Percentiles rank a stretch among this genome's conserved stretches.
Evolutionary conservation across 140 eudicot genomes (phyloP).

Genomic region (Anethum foeniculum): DNA sequence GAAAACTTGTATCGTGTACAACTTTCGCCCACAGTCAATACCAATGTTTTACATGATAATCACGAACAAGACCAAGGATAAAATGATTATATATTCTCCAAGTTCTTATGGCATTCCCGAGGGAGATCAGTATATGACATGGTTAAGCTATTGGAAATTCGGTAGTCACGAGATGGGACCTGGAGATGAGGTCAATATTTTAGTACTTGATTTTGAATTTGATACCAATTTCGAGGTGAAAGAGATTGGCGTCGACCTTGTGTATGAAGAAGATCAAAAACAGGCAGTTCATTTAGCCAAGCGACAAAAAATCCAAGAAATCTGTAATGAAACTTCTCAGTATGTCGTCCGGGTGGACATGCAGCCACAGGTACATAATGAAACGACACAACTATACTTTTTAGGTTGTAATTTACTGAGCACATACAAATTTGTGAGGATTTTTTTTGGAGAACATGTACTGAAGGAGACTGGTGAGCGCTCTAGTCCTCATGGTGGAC

Average conservation of each 20-base stretch:
- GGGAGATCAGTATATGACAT: constrained; percentile 10
- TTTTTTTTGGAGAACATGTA: no score
- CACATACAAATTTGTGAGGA: no score
- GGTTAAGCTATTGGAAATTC: constrained; percentile 23
- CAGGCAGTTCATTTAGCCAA: not conserved
- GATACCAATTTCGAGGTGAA: not conserved
- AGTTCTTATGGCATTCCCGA: not conserved
- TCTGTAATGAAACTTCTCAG: not conserved
- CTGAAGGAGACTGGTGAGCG: no score
- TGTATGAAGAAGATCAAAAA: not conserved
- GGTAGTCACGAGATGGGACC: constrained; percentile 4
- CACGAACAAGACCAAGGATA: constrained; percentile 6
- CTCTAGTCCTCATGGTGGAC: no score
- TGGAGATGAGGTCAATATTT: constrained; percentile 20
- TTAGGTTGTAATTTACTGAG: no score
- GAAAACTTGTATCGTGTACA: not conserved
- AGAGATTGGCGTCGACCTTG: constrained; percentile 11
- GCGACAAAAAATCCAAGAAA: not conserved
- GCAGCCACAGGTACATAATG: not conserved
- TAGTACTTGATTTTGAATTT: not conserved
- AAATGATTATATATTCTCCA: not conserved
- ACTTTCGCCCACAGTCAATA: not conserved
- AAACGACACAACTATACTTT: no score
- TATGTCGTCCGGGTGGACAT: not conserved
- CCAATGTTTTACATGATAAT: not conserved